Base-by-base conservation (phyloP, 495 filamentous ascomycete genomes). In the Penicillium tannophilum region DNA sequence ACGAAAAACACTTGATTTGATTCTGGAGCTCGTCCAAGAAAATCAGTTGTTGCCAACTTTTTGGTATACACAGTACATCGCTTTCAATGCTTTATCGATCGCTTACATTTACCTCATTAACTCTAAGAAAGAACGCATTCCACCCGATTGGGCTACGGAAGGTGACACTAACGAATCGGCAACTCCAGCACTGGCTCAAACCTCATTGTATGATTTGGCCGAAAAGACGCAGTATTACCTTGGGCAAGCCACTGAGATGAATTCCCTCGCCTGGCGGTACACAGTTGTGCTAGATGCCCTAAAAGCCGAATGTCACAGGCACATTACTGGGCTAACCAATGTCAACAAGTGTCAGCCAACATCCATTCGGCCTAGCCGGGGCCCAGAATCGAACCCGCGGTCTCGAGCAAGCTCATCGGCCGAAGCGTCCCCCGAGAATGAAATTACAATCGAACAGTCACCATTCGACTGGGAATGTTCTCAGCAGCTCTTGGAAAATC, bases 21-120 rank as follows among this genome's bases (percentile, higher is more conserved):
- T 71, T n/a, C 52, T 68, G 19, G 59, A 47, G 24, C 63, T 68
- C 35, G 68, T 58, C 6, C 60, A 63, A n/a, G 68, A 68, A 1
- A 60, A 65, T 9, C 59, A 68, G 8, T 55, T 71, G 4, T 71
- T 66, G 26, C 59, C 55, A 4, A 57, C 68, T 0, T 71, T 71
- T 33, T 71, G 68, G 68, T 71, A 68, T 41, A 68, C 68, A 1
- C 68, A 71, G 43, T 71, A 71, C 39, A 68, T 71, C 44, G 61
- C 68, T 2, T 71, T 71, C 58, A 71, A 71, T n/a, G 68, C 68
- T 19, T 31, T 71, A 12, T 71, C 68, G 5, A 63, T 65, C n/a
- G 62, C 66, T 10, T 71, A 71, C 42, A 63, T 71, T 10, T 68
- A 64, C 24, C 56, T 70, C 2, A 70, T 67, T 12, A 60, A 70